phyloP scores from a whole-genome alignment of 2,329 filamentous ascomycete genomes.

The Calonectria multiphialidica region DNA sequence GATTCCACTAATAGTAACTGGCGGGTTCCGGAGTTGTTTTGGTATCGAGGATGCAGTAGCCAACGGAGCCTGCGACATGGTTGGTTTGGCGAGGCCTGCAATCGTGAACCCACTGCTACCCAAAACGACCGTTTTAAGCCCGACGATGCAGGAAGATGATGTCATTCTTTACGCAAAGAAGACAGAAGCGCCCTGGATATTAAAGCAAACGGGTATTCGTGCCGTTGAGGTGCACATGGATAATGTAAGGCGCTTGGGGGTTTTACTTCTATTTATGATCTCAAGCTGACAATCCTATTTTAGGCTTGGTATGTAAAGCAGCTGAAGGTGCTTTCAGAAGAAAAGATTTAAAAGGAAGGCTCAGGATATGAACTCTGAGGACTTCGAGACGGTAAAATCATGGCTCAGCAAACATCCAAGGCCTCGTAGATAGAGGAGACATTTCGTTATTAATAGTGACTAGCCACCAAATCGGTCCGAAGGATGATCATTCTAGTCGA shows the following conservation, averaged over 20 bases:
- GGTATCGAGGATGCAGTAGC: conserved; percentile 54
- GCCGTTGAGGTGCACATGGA: conserved; percentile 25
- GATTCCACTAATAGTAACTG: conserved; percentile 67
- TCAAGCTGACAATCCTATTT: neutral
- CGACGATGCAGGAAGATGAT: conserved; percentile 7
- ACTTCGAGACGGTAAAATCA: neutral
- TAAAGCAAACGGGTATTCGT: conserved; percentile 16
- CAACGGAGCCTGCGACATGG: conserved; percentile 52
- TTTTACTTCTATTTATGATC: neutral
- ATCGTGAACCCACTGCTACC: conserved; percentile 51
- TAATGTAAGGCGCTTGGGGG: conserved; percentile 14
- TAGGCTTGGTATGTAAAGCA: conserved; percentile 20
- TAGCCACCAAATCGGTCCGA: too few relatives aligned
- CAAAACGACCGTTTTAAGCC: conserved; percentile 33
- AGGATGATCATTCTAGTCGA: too few relatives aligned
- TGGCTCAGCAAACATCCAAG: neutral
- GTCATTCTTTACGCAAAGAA: conserved; percentile 14
- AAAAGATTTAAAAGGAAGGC: neutral
- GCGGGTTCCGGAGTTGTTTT: conserved; percentile 66
- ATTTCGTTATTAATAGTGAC: too few relatives aligned
- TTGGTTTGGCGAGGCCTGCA: conserved; percentile 54
- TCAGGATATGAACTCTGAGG: neutral
- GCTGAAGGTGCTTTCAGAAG: neutral
- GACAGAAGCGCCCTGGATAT: conserved; percentile 18
- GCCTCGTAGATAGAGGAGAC: neutral